These are phyloP conservation scores for Rhytidhysteron rufulum DNA, from an alignment of 2,329 filamentous ascomycete genomes.

Conservation along the genomic window DNA sequence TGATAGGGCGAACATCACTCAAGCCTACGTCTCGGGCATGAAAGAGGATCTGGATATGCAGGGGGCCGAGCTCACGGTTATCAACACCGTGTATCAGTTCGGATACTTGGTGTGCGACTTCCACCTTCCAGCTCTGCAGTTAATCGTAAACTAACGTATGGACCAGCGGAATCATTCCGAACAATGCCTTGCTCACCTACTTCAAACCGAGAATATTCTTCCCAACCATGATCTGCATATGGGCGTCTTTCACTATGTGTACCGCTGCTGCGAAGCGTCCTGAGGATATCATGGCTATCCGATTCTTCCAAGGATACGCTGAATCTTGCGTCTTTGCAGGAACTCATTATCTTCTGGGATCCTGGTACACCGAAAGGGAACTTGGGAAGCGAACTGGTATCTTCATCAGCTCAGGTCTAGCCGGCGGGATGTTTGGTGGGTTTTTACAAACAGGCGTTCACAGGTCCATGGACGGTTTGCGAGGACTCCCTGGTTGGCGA, in stretches of 20 bases:
- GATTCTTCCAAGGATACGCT: slow-evolving; percentile 27
- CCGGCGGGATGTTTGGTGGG: slow-evolving; percentile 32
- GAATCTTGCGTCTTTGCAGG: slow-evolving; percentile 26
- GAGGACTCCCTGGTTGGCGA: slow-evolving; percentile 22
- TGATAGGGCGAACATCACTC: slow-evolving; percentile 23
- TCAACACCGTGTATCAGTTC: slow-evolving; percentile 24
- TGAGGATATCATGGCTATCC: slow-evolving; percentile 29
- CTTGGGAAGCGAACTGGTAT: slow-evolving; percentile 27
- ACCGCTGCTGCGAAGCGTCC: slow-evolving; percentile 12
- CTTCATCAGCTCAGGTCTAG: slow-evolving; percentile 28
- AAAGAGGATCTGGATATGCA: slow-evolving; percentile 25
- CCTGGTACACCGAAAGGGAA: slow-evolving; percentile 41
- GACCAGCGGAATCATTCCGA: too few relatives aligned
- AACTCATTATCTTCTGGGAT: slow-evolving; percentile 34
- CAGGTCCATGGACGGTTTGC: slow-evolving; percentile 23
- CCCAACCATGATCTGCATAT: slow-evolving; percentile 28
- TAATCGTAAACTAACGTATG: too few relatives aligned
- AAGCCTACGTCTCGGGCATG: slow-evolving; percentile 31
- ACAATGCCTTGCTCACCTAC: slow-evolving; percentile 21
- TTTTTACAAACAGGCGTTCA: slow-evolving; percentile 32
- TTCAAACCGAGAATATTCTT: slow-evolving; percentile 25
- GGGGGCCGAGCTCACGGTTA: slow-evolving; percentile 28
- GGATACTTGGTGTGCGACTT: slow-evolving; percentile 28
- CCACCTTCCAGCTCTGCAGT: too few relatives aligned
- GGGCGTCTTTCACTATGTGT: slow-evolving; percentile 19